Evolutionary conservation across 2,329 filamentous ascomycete species (phyloP).

Genomic region (Ustilaginoidea virens): DNA sequence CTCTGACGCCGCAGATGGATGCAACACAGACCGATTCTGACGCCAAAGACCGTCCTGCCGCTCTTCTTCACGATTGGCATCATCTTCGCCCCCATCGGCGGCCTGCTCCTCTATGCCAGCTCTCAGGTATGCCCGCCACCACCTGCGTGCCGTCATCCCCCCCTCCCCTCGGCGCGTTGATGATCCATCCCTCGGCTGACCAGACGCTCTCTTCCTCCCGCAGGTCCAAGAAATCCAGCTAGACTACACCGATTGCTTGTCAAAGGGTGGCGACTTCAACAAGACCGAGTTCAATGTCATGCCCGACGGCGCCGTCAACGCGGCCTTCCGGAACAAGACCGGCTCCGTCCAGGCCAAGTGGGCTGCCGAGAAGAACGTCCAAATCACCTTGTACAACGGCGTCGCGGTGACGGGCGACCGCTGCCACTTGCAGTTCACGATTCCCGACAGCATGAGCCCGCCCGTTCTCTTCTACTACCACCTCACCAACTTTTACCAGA

Average conservation of each 20-base stretch:
- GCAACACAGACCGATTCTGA: conserved; percentile 64
- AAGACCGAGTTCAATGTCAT: conserved; percentile 29
- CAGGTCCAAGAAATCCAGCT: conserved; percentile 83
- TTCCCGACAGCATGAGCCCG: conserved; percentile 63
- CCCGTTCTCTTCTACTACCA: conserved; percentile 91
- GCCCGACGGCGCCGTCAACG: conserved; percentile 39
- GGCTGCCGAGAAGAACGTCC: conserved; percentile 23
- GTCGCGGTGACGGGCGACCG: conserved; percentile 24
- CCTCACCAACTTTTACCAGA: conserved; percentile 97
- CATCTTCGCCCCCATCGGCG: conserved; percentile 88
- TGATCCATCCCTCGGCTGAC: conserved; percentile 5
- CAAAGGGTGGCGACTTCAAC: conserved; percentile 30
- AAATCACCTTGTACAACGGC: conserved; percentile 23
- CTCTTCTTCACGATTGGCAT: conserved; percentile 84
- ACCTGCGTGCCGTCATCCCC: background rate
- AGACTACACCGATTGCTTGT: conserved; percentile 71
- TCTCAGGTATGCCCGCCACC: conserved; percentile 40
- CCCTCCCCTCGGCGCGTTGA: background rate
- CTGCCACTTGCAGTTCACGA: conserved; percentile 65
- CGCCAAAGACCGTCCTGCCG: conserved; percentile 82
- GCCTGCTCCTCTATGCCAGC: conserved; percentile 73
- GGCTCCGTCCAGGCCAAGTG: conserved; percentile 24
- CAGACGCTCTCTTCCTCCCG: conserved; percentile 1
- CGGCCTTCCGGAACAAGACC: conserved; percentile 53
- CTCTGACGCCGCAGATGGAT: too few relatives aligned